A percentile compares a stretch with the other conserved stretches of the same genome.
Evolutionary conservation across 164 flowering plant species (phyloP).

Genomic region (Chimonanthus salicifolius): DNA sequence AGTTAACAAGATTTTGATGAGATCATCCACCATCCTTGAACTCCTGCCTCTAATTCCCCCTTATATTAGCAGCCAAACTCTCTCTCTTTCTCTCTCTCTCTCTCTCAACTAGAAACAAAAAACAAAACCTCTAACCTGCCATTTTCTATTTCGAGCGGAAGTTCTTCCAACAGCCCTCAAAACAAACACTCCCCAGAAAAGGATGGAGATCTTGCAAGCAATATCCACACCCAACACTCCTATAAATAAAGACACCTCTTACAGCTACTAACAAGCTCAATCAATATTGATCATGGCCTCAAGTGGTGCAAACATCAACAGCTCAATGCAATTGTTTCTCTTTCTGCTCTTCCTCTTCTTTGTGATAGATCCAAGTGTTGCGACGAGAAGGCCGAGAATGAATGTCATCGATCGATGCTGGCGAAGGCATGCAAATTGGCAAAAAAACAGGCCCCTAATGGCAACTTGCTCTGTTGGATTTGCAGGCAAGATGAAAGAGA

Average conservation of each 20-base stretch:
- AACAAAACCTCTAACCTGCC: background rate
- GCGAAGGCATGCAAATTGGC: slow-evolving; percentile 58
- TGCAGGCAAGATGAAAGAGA: slow-evolving; percentile 69
- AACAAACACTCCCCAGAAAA: background rate
- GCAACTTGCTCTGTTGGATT: slow-evolving; percentile 76
- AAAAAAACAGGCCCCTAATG: slow-evolving; percentile 37
- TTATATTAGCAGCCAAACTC: too few species aligned
- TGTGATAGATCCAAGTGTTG: background rate
- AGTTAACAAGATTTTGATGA: too few species aligned
- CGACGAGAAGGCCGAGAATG: slow-evolving; percentile 10
- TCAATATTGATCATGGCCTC: slow-evolving; percentile 1
- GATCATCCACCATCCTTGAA: too few species aligned
- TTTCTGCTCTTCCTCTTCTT: slow-evolving; percentile 3
- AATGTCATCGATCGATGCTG: slow-evolving; percentile 66
- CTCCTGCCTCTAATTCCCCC: too few species aligned
- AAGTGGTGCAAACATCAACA: background rate
- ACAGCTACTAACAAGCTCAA: background rate
- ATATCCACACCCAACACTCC: background rate
- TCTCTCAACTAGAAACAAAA: background rate
- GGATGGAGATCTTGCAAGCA: background rate
- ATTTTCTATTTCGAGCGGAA: background rate
- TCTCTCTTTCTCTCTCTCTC: background rate
- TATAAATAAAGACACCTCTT: slow-evolving; percentile 2
- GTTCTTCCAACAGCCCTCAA: background rate
- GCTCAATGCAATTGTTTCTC: background rate